Percentiles rank a stretch among this genome's conserved stretches.
phyloP scores from a whole-genome alignment of 2,329 filamentous ascomycete species.

The Alternaria sp. region DNA sequence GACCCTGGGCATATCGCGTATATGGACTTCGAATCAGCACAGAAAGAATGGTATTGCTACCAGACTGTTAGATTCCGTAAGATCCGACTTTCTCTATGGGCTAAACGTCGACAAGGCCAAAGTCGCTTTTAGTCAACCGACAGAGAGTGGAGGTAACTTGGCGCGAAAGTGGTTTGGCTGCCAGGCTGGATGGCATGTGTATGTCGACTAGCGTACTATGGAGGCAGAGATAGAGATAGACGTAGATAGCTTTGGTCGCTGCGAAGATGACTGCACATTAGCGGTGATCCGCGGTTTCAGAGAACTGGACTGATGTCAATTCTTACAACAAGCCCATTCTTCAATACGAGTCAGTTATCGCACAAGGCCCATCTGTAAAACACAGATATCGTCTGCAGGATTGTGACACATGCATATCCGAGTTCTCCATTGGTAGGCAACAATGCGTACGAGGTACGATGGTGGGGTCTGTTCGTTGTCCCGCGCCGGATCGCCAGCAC shows the following conservation, averaged over 20 bases:
- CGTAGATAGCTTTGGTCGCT: not conserved
- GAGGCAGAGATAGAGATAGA: not conserved
- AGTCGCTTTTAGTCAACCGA: slow-evolving; percentile 73
- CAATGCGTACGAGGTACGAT: slow-evolving; percentile 19
- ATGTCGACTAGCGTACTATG: slow-evolving; percentile 60
- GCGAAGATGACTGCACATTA: not conserved
- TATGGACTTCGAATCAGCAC: slow-evolving; percentile 68
- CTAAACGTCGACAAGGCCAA: slow-evolving; percentile 63
- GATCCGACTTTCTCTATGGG: slow-evolving; percentile 64
- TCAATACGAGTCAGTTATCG: not conserved
- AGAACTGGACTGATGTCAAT: not conserved
- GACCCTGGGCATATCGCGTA: slow-evolving; percentile 69
- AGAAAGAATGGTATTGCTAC: slow-evolving; percentile 66
- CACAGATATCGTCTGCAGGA: not conserved
- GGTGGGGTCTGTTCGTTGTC: slow-evolving; percentile 34
- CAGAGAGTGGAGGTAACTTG: slow-evolving; percentile 65
- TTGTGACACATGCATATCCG: not conserved
- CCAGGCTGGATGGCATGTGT: slow-evolving; percentile 67
- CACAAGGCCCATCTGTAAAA: not conserved
- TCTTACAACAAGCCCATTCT: not conserved
- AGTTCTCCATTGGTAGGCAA: slow-evolving; percentile 5
- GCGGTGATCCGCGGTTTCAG: not conserved
- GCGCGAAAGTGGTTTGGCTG: slow-evolving; percentile 66
- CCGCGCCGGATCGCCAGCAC: slow-evolving; percentile 28
- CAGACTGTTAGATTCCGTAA: slow-evolving; percentile 64